These are phyloP conservation scores for Halophytophthora polymorphica DNA, from an alignment of 352 stramenopile species.

Conservation along the genomic window DNA sequence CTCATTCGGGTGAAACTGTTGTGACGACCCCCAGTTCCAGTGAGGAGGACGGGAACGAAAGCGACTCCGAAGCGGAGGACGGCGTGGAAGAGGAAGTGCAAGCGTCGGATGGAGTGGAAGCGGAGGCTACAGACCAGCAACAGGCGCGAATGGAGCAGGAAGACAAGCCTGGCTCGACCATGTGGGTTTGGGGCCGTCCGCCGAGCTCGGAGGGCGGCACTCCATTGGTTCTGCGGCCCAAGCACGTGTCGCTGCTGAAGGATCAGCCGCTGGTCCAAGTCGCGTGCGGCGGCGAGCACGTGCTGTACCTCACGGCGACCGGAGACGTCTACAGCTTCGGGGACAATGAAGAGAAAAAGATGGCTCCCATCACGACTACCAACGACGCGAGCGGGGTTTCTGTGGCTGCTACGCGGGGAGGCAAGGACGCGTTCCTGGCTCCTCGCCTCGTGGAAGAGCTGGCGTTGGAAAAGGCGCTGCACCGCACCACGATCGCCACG, in stretches of 20 bases:
- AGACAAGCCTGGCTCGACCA: conserved; percentile 26
- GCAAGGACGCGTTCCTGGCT: conserved; percentile 31
- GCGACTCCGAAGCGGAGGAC: conserved; percentile 15
- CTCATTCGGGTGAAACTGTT: too few relatives aligned
- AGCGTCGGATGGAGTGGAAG: conserved; percentile 11
- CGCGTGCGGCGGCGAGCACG: conserved; percentile 70
- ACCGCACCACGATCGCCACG: conserved; percentile 54
- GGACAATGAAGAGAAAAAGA: conserved; percentile 61
- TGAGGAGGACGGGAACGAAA: conserved; percentile 22
- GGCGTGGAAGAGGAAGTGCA: conserved; percentile 9
- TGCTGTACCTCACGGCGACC: conserved; percentile 71
- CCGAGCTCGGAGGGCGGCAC: conserved; percentile 51
- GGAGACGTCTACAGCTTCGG: conserved; percentile 81
- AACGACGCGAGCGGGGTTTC: not conserved
- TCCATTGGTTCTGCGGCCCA: conserved; percentile 62
- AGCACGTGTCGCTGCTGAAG: conserved; percentile 43
- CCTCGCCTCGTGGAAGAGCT: conserved; percentile 78
- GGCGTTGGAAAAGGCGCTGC: conserved; percentile 73
- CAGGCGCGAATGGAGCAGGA: not conserved
- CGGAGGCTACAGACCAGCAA: conserved; percentile 2
- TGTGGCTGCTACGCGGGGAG: conserved; percentile 5
- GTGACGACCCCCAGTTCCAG: not conserved
- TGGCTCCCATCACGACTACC: conserved; percentile 12
- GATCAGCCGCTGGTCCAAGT: conserved; percentile 71
- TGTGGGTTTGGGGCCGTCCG: conserved; percentile 73